phyloP scores from a whole-genome alignment of 202 grass and related monocot species.

The Zoysia matrella region DNA sequence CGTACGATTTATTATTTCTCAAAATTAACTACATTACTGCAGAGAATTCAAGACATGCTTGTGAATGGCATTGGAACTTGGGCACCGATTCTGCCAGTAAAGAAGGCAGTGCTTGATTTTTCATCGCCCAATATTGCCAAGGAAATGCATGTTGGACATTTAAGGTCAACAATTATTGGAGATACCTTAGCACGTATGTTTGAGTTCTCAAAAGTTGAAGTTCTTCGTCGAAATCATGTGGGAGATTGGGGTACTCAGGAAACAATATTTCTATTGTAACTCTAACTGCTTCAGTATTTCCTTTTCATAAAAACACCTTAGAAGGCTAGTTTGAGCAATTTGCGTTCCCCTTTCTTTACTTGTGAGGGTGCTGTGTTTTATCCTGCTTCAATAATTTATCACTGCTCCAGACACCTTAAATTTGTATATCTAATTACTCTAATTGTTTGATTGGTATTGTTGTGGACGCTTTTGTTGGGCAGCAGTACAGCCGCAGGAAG shows the following conservation, averaged over 20 bases:
- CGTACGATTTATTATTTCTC: conserved; percentile 21
- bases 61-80: too few relatives aligned
- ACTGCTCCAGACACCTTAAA: too few relatives aligned
- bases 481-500: too few relatives aligned
- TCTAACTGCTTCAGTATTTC: conserved; percentile 5
- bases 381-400: background rate
- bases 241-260: too few relatives aligned
- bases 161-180: conserved; percentile 95
- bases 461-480: too few relatives aligned
- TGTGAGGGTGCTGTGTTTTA: too few relatives aligned
- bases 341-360: background rate
- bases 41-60: too few relatives aligned
- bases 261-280: background rate
- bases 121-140: conserved; percentile 99
- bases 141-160: conserved; percentile 98
- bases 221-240: conserved; percentile 93
- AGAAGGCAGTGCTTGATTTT: conserved; percentile 83
- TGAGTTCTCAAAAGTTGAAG: conserved; percentile 88
- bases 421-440: too few relatives aligned
- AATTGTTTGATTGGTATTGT: too few relatives aligned
- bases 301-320: conserved; percentile 20
- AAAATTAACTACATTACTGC: conserved; percentile 36
- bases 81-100: too few relatives aligned
- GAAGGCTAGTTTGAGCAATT: conserved; percentile 1
- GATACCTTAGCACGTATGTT: conserved; percentile 94